Conservation (phyloP, 2,329 filamentous ascomycete genomes). For the Cryoendolithus antarcticus region DNA sequence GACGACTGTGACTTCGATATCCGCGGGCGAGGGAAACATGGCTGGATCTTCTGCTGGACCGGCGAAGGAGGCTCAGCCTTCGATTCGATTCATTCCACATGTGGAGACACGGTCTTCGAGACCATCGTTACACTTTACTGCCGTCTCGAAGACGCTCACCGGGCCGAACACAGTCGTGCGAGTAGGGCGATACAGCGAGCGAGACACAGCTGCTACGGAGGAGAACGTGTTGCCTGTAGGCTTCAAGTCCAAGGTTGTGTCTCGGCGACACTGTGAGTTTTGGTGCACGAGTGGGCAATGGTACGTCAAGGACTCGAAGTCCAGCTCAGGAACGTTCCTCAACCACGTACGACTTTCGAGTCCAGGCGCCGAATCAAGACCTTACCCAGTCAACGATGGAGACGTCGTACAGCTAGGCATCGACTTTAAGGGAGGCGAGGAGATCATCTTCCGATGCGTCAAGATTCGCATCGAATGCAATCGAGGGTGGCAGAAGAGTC, state of each 20-base stretch:
- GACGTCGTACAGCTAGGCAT: constrained; percentile 98
- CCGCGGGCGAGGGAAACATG: no score
- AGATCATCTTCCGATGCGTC: constrained; percentile 97
- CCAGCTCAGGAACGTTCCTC: constrained; percentile 89
- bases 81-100: constrained; percentile 85
- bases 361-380: constrained; percentile 78
- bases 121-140: constrained; percentile 76
- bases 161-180: constrained; percentile 66
- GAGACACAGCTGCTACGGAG: constrained; percentile 61
- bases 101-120: constrained; percentile 71
- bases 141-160: constrained; percentile 72
- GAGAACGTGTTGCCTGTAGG: constrained; percentile 64
- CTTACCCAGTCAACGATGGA: constrained; percentile 84
- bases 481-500: constrained; percentile 84
- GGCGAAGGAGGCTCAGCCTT: constrained; percentile 43
- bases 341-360: constrained; percentile 92
- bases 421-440: constrained; percentile 94
- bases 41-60: constrained; percentile 3
- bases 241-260: constrained; percentile 98
- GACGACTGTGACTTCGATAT: no score
- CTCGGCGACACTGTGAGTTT: constrained; percentile 91
- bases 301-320: constrained; percentile 96
- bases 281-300: constrained; percentile 82
- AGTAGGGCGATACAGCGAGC: constrained; percentile 87
- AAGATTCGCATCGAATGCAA: constrained; percentile 96